A percentile compares a stretch with the other conserved stretches of the same genome.
These are phyloP conservation scores for Amaranthus palmeri DNA, from an alignment of 148 eudicot species.

Conservation along the genomic window DNA sequence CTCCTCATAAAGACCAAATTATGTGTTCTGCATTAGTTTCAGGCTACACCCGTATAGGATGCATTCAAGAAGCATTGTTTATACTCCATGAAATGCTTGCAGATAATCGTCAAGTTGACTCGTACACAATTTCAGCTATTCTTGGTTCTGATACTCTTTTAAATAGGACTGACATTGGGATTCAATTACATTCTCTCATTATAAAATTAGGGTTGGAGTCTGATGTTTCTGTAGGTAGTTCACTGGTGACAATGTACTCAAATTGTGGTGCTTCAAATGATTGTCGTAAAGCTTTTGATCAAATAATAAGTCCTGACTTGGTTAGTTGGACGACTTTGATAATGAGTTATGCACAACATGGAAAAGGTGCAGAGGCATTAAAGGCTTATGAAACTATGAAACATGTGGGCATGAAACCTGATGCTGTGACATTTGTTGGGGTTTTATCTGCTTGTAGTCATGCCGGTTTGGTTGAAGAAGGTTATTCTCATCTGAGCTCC, in stretches of 20 bases:
- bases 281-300: conserved; percentile 54
- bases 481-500: conserved; percentile 61
- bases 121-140: conserved; percentile 62
- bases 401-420: conserved; percentile 57
- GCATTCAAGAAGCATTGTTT: conserved; percentile 45
- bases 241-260: conserved; percentile 72
- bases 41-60: conserved; percentile 62
- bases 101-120: conserved; percentile 37
- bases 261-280: conserved; percentile 56
- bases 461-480: conserved; percentile 74
- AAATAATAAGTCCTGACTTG: conserved; percentile 56
- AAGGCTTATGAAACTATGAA: conserved; percentile 56
- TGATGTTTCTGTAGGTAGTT: conserved; percentile 60
- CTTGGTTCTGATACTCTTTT: conserved; percentile 40
- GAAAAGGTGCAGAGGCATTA: conserved; percentile 65
- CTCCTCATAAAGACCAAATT: conserved; percentile 50
- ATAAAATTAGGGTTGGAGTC: conserved; percentile 59
- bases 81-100: conserved; percentile 50
- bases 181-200: conserved; percentile 46
- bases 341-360: conserved; percentile 67
- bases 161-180: conserved; percentile 39
- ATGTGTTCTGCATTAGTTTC: conserved; percentile 69
- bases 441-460: conserved; percentile 92
- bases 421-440: conserved; percentile 80
- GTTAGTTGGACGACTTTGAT: conserved; percentile 79